Conservation (phyloP, 371 early-diverging fungal genomes). For the Blastocladiella emersonii region DNA sequence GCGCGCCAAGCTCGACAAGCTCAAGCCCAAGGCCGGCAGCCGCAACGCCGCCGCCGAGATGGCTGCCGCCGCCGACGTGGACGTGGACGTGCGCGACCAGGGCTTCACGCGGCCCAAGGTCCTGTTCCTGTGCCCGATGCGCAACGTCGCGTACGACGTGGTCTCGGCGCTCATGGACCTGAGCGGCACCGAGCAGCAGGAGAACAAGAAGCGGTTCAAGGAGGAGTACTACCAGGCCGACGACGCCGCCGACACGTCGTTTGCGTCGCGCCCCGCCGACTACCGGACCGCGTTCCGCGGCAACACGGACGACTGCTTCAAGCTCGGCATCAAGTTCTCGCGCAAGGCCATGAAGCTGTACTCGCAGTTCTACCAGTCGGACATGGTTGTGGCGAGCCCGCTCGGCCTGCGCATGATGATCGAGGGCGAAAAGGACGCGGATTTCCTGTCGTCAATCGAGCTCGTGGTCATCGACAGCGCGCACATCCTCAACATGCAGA, state of each 20-base stretch:
- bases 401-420: slow-evolving; percentile 76
- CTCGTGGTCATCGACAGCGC: slow-evolving; percentile 74
- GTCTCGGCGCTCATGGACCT: slow-evolving; percentile 59
- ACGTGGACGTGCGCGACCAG: slow-evolving; percentile 78
- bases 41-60: not conserved
- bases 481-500: slow-evolving; percentile 86
- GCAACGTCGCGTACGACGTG: slow-evolving; percentile 64
- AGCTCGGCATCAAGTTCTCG: slow-evolving; percentile 79
- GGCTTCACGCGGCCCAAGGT: slow-evolving; percentile 91
- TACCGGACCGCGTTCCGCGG: slow-evolving; percentile 71
- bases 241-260: slow-evolving; percentile 21
- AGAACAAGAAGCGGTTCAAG: slow-evolving; percentile 63
- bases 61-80: no score
- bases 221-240: slow-evolving; percentile 50
- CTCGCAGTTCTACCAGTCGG: slow-evolving; percentile 71
- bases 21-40: not conserved
- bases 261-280: slow-evolving; percentile 49
- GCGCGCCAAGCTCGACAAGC: slow-evolving; percentile 21
- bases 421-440: slow-evolving; percentile 77
- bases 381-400: slow-evolving; percentile 85
- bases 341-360: slow-evolving; percentile 74
- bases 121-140: slow-evolving; percentile 75
- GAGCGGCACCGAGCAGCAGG: slow-evolving; percentile 64
- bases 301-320: slow-evolving; percentile 90
- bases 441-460: slow-evolving; percentile 87